Evolutionary conservation across 2,329 filamentous ascomycete genomes (phyloP).

Genomic region (Phyllosticta citribraziliensis): DNA sequence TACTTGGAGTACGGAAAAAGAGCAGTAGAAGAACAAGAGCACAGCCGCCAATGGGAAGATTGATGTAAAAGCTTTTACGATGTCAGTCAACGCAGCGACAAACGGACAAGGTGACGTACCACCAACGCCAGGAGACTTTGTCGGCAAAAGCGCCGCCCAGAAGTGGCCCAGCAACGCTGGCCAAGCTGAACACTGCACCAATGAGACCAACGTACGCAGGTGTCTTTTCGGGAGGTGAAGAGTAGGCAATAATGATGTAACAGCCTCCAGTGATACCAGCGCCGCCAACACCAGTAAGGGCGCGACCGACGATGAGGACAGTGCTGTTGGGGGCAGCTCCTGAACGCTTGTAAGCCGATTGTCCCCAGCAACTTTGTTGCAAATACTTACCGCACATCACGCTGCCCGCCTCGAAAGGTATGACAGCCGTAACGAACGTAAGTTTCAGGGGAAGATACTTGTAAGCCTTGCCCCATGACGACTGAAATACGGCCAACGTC

Average conservation of each 20-base stretch:
- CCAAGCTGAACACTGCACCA: slow-evolving; percentile 11
- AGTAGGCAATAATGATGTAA: slow-evolving; percentile 6
- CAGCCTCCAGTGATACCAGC: slow-evolving; percentile 39
- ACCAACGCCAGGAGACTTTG: slow-evolving; percentile 13
- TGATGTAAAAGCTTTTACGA: slow-evolving; percentile 24
- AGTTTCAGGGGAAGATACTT: slow-evolving; percentile 30
- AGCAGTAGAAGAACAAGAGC: slow-evolving; percentile 16
- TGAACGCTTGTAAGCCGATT: too few relatives aligned
- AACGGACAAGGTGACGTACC: not conserved
- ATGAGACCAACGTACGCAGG: not conserved
- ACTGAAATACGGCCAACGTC: slow-evolving; percentile 35
- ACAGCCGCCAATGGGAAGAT: slow-evolving; percentile 11
- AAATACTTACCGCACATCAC: slow-evolving; percentile 34
- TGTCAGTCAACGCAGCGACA: not conserved
- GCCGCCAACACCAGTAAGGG: slow-evolving; percentile 40
- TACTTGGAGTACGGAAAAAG: slow-evolving; percentile 15
- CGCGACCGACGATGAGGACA: slow-evolving; percentile 43
- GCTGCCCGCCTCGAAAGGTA: slow-evolving; percentile 45
- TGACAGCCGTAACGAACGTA: slow-evolving; percentile 21
- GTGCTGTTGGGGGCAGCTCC: slow-evolving; percentile 36
- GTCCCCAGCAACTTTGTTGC: too few relatives aligned
- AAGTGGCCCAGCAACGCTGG: slow-evolving; percentile 17
- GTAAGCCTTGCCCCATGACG: slow-evolving; percentile 38
- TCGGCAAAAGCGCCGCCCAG: slow-evolving; percentile 13
- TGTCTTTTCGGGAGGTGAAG: not conserved